These are phyloP conservation scores for Nakazawaea ernobii DNA, from an alignment of 805 yeast species.

Conservation along the genomic window DNA sequence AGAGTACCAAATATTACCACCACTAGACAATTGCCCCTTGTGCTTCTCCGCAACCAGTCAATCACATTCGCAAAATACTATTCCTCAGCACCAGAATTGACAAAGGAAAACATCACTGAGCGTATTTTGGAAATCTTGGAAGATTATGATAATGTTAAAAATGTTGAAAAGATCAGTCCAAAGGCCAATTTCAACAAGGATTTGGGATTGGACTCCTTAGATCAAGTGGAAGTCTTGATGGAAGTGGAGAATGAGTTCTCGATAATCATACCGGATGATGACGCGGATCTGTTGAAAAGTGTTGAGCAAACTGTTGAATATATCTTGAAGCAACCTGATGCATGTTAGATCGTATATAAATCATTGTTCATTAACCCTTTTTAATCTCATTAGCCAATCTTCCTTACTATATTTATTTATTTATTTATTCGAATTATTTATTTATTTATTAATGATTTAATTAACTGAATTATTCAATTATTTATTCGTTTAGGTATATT, in stretches of 20 bases:
- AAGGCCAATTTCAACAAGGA: constrained; percentile 57
- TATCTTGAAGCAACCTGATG: constrained; percentile 61
- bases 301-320: constrained; percentile 91
- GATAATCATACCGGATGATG: constrained; percentile 80
- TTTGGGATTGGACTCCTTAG: constrained; percentile 66
- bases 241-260: constrained; percentile 73
- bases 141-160: constrained; percentile 53
- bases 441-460: no score
- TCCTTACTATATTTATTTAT: not conserved
- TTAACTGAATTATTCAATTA: not conserved
- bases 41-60: not conserved
- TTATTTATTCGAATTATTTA: not conserved
- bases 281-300: constrained; percentile 89
- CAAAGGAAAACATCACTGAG: constrained; percentile 56
- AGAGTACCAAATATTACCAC: no score
- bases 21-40: no score
- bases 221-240: constrained; percentile 66
- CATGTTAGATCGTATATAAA: constrained; percentile 7
- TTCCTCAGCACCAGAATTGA: constrained; percentile 54
- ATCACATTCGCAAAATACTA: constrained; percentile 27
- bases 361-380: constrained; percentile 16
- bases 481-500: not conserved
- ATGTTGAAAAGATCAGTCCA: constrained; percentile 23
- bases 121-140: constrained; percentile 61
- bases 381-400: not conserved